Base-by-base conservation (phyloP, 2,329 filamentous ascomycete genomes). In the Colletotrichum somersetense region DNA sequence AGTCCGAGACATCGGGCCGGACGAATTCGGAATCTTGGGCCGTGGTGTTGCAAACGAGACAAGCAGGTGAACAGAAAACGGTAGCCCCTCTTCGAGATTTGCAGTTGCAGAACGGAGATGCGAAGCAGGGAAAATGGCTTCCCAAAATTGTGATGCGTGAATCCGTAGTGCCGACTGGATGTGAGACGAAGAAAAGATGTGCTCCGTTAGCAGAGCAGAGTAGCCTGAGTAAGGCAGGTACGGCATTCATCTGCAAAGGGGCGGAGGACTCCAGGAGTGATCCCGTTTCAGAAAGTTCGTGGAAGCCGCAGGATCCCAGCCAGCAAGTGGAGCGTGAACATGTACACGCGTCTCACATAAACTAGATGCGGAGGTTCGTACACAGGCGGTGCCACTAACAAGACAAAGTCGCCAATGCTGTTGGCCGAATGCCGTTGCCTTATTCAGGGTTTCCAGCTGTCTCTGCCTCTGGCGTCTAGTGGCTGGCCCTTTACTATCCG, bases 301-400 rank as follows among this genome's bases (percentile, higher is more conserved):
- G 23, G 62, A 71, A 73, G 59, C 70, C 46, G 38, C 66, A 69
- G 16, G 53, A 72, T 72, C 70, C 66, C 16, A 44, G 69, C 30
- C 57, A n/a, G 57, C 35, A 46, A 70, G 66, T 64, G 70, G 70
- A 48, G 23, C 61, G 66, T 65, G 61, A 70, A 48, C 33, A 61
- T 42, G 70, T 72, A 72, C 70, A 70, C 48, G 70, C 66, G 70
- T 72, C 66, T 72, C 66, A 70, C 46, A n/a, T 72, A 61, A 44
- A 44, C 42, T 20, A 20, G 55, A 70, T 65, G 61, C 48, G 18
- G 70, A 61, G 55, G 55, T 55, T 65, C 46, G 20, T n/a, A 65
- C 65, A 42, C 40, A 42, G 40, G 40, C 33, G 55, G 46, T 48
- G 38, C 42, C 44, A 48, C 66, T 64, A 69, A 65, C 66, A 72